These are phyloP conservation scores for Ophiostoma novo-ulmi DNA, from an alignment of 2,329 filamentous ascomycete genomes.

Conservation along the genomic window DNA sequence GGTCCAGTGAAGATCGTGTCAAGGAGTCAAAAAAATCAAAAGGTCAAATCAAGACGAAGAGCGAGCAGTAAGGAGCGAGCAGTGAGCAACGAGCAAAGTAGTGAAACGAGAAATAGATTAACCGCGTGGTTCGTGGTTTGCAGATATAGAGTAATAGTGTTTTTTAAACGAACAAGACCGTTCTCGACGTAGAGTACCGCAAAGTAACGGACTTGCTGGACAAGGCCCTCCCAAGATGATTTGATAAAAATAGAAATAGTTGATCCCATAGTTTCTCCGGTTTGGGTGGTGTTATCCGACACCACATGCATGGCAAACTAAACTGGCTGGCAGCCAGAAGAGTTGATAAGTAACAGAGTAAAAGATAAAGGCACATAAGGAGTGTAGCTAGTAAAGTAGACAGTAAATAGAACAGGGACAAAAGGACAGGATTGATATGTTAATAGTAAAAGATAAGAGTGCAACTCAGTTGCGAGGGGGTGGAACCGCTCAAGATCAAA, in stretches of 20 bases:
- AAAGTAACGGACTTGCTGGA: not conserved
- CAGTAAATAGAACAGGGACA: not conserved
- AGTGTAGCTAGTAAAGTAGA: constrained; percentile 1
- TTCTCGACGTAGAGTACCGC: not conserved
- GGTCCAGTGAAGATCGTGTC: no score
- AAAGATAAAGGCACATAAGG: not conserved
- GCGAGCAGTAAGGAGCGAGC: not conserved
- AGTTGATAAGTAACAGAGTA: not conserved
- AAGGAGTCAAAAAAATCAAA: not conserved
- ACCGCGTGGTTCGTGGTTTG: not conserved
- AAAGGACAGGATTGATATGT: constrained; percentile 3
- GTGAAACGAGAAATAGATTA: not conserved
- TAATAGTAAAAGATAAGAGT: not conserved
- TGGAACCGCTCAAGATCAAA: constrained; percentile 8
- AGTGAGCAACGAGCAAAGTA: not conserved
- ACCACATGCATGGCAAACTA: constrained; percentile 15
- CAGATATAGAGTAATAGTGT: constrained; percentile 10
- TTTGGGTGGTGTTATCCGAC: constrained; percentile 11
- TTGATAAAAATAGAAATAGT: not conserved
- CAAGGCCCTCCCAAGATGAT: not conserved
- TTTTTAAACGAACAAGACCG: not conserved
- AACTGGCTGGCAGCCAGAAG: not conserved
- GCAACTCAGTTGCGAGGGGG: constrained; percentile 11
- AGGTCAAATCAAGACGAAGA: not conserved
- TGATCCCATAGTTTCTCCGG: constrained; percentile 6